Evolutionary conservation across 2,329 filamentous ascomycete genomes (phyloP), one percentile per base, ranked within the genome.

Genomic region (Lachnellula occidentalis): DNA sequence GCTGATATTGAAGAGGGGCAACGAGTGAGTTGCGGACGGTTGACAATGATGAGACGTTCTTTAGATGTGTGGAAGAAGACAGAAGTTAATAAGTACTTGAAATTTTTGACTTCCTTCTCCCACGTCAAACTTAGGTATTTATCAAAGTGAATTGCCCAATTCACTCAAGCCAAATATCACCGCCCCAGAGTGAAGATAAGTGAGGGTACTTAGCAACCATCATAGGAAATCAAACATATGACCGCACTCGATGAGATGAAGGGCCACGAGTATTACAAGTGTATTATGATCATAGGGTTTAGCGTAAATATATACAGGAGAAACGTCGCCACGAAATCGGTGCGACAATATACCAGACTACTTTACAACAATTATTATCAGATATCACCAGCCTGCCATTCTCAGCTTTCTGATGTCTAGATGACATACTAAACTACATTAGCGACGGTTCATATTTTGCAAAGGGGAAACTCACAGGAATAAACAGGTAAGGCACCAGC

Each of bases 401-500:
- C 27, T 27, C 27, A 9, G 8, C 27, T 8, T 27, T 14, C 14
- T 37, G 14, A 17, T 7, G 12, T 15, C n/a, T 37, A 37, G 12
- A 37, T 43, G 17, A 43, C 41, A 17, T 43, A 17, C 41, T 19
- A 22, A 9, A 1, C 17, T 11, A 43, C 5, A 11, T 43, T 11
- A 43, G 41, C 6, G n/a, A 22, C 9, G 5, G 15, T 12, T 43
- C 11, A 21, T 43, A 8, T 11, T 12, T 17, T 17, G 19, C 5
- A 15, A 11, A 17, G 41, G n/a, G 21, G 21, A n/a, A 14, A 71
- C 74, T 69, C 66, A 79, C 76, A 37, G 90, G 90, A 74, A 95
- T 90, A 70, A 95, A 94, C 52, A 94, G 76, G 70, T 91, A 92
- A 41, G 90, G 90, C 51, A 92, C 88, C 71, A 79, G 78, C 73